Percentiles rank a stretch among this genome's conserved stretches.
phyloP scores from a whole-genome alignment of 768 basidiomycete species.

The Trametes elegans region DNA sequence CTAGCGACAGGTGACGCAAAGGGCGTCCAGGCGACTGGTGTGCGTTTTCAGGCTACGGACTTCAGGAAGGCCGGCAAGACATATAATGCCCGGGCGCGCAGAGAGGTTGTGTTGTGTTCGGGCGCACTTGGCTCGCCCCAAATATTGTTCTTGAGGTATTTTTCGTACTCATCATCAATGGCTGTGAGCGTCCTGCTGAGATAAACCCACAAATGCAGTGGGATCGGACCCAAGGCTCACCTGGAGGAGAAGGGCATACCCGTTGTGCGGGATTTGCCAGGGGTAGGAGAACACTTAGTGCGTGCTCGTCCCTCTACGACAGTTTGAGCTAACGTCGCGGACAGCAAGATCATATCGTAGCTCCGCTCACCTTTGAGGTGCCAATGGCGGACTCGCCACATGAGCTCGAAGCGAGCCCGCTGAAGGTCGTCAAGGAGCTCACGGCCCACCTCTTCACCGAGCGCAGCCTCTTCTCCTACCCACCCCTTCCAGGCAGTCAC shows the following conservation, averaged over 20 bases:
- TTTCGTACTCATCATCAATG: not conserved
- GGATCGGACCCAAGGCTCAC: conserved; percentile 24
- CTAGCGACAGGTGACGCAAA: not conserved
- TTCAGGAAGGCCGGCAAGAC: conserved; percentile 3
- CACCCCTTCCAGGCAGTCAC: conserved; percentile 9
- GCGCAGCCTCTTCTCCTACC: conserved; percentile 27
- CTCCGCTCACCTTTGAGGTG: conserved; percentile 32
- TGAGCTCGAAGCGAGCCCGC: conserved; percentile 25
- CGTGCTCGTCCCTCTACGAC: not conserved
- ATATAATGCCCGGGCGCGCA: conserved; percentile 12
- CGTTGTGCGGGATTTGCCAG: conserved; percentile 21
- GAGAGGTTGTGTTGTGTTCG: conserved; percentile 21
- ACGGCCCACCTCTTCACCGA: conserved; percentile 33
- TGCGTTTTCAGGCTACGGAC: conserved; percentile 5
- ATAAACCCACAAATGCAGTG: not conserved
- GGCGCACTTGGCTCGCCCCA: conserved; percentile 20
- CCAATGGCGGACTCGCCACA: conserved; percentile 35
- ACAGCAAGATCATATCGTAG: conserved; percentile 40
- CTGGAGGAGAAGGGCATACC: conserved; percentile 22
- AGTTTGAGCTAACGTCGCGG: not conserved
- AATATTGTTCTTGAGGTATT: conserved; percentile 22
- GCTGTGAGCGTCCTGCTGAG: not conserved
- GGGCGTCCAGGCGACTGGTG: not conserved
- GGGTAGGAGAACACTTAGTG: conserved; percentile 27
- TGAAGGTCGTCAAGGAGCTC: conserved; percentile 29